Conservation (phyloP, 1,284 basidiomycete genomes). For the Hemileia vastatrix region DNA sequence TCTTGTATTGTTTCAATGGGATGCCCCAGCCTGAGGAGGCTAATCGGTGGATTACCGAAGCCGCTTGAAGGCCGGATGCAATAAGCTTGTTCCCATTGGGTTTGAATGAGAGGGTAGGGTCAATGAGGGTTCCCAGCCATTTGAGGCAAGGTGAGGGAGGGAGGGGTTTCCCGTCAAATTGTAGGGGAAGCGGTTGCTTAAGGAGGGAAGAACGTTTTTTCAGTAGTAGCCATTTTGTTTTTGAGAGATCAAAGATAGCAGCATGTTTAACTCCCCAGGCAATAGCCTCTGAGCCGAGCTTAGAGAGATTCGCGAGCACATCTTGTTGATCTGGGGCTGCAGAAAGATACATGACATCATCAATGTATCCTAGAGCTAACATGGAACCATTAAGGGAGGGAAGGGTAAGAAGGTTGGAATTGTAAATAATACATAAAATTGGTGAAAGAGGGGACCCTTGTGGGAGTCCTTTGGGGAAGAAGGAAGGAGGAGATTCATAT, state of each 20-base stretch:
- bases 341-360: background rate
- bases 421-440: conserved; percentile 11
- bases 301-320: background rate
- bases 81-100: too few relatives aligned
- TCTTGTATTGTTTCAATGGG: too few relatives aligned
- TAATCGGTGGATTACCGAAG: too few relatives aligned
- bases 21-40: too few relatives aligned
- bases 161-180: too few relatives aligned
- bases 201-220: too few relatives aligned
- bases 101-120: too few relatives aligned
- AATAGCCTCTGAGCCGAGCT: background rate
- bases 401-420: background rate
- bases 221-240: too few relatives aligned
- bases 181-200: too few relatives aligned
- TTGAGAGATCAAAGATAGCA: conserved; percentile 13
- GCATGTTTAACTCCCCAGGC: background rate
- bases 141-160: too few relatives aligned
- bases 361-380: conserved; percentile 5
- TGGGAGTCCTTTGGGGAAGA: background rate
- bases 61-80: too few relatives aligned
- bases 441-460: conserved; percentile 12
- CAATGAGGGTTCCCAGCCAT: too few relatives aligned
- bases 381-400: background rate
- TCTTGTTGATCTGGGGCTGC: background rate
- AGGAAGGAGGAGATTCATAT: background rate